A percentile compares a stretch with the other conserved stretches of the same genome.
These are phyloP conservation scores for Geranium incanum DNA, from an alignment of 441 rosid species.

Conservation along the genomic window DNA sequence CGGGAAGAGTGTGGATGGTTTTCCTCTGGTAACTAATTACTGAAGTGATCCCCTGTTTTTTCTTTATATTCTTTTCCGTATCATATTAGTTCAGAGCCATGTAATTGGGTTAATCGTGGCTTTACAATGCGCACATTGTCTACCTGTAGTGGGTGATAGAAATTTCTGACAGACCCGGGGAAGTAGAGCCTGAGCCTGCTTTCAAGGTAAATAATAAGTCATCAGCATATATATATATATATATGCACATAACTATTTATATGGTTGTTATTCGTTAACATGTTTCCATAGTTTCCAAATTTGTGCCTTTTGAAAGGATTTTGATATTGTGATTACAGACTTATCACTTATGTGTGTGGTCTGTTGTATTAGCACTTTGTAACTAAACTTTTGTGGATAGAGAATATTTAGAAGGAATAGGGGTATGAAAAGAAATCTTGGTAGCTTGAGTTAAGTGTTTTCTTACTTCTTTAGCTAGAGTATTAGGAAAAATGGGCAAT, in stretches of 20 bases:
- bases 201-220: constrained; percentile 57
- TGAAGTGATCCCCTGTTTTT: constrained; percentile 17
- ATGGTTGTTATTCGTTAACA: not conserved
- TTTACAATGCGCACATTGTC: constrained; percentile 15
- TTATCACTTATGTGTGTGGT: not conserved
- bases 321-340: not conserved
- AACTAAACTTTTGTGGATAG: not conserved
- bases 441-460: not conserved
- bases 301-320: not conserved
- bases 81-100: not conserved
- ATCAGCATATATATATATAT: not conserved
- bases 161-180: constrained; percentile 84
- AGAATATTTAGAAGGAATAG: not conserved
- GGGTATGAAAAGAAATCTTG: not conserved
- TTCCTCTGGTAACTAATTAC: constrained; percentile 64
- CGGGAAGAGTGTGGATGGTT: constrained; percentile 80
- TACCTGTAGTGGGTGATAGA: constrained; percentile 76
- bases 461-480: constrained; percentile 1
- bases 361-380: not conserved
- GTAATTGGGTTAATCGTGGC: not conserved
- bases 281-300: not conserved
- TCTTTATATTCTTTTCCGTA: constrained; percentile 1
- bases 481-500: not conserved
- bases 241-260: not conserved
- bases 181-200: constrained; percentile 85